phyloP scores from a whole-genome alignment of 306 rosid genomes.

The Medicago arabica region DNA sequence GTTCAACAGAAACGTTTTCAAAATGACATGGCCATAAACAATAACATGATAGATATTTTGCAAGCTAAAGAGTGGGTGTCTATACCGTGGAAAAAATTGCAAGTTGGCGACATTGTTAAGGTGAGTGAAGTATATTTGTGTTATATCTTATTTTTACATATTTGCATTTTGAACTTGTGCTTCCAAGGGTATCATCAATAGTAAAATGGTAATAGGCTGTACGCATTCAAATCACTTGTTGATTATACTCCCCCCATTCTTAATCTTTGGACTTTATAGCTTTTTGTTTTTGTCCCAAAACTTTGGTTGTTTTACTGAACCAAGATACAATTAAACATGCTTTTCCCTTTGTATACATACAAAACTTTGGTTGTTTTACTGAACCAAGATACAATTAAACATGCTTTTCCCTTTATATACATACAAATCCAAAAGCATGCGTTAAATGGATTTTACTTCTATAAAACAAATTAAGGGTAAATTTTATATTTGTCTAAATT shows the following conservation, averaged over 20 bases:
- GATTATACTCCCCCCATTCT: not conserved
- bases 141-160: slow-evolving; percentile 27
- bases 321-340: not conserved
- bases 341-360: not conserved
- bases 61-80: slow-evolving; percentile 85
- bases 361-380: not conserved
- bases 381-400: not conserved
- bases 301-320: not conserved
- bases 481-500: not conserved
- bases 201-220: not conserved
- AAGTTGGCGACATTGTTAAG: slow-evolving; percentile 88
- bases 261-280: not conserved
- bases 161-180: slow-evolving; percentile 26
- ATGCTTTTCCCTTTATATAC: not conserved
- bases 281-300: not conserved
- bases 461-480: not conserved
- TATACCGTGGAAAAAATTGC: slow-evolving; percentile 87
- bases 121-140: slow-evolving; percentile 52
- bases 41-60: slow-evolving; percentile 67
- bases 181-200: not conserved
- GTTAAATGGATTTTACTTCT: not conserved
- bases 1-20: slow-evolving; percentile 87
- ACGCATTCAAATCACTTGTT: slow-evolving; percentile 13
- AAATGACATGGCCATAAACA: slow-evolving; percentile 86
- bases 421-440: not conserved